Evolutionary conservation across 257 asterid genomes (phyloP), one percentile per base, ranked within the genome.

Genomic region (Jaltomata sinuosa): DNA sequence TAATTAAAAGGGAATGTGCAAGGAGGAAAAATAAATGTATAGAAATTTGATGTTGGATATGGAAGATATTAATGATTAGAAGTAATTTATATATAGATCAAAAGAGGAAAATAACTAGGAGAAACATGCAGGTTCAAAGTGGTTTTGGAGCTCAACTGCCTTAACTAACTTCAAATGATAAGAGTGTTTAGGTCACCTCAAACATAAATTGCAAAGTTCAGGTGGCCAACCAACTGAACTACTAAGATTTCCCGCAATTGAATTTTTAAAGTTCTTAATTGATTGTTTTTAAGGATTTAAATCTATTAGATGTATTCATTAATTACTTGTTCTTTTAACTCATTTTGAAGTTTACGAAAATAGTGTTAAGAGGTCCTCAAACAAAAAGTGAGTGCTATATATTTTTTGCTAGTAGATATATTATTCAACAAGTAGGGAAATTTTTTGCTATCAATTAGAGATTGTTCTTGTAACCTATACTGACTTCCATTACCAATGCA

Each of bases 111-210:
- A 25, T 54, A 84, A 38, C 84, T 72, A 62, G 64, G 50, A 16
- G 29, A 38, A 29, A 50, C 14, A 16, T 31, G 27, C 57, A 64
- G 84, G 85, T 14, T 52, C 7, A 81, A 84, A 80, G 83, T 79
- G 55, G 88, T 89, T 88, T 80, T 45, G 71, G 67, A 57, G 87
- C 72, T 85, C 87, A 85, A 54, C 87, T 65, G 80, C 84, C 84
- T 79, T 80, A 79, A 80, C 84, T 8, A 85, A 85, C 87, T 79
- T 78, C 81, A 25, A 62, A 76, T 21, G 47, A 53, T 72, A 40
- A 10, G 50, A 29, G 29, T 50, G 84, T 57, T 79, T 84, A 79
- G 80, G 84, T 84, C 80, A 79, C 40, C 79, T n/a, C 72, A 47
- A 36, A 21, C 2, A 38, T 38, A 71, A 40, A n/a, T 71, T 71